Evolutionary conservation across 2,329 filamentous ascomycete genomes (phyloP).

Genomic region (Claviceps digitariae): DNA sequence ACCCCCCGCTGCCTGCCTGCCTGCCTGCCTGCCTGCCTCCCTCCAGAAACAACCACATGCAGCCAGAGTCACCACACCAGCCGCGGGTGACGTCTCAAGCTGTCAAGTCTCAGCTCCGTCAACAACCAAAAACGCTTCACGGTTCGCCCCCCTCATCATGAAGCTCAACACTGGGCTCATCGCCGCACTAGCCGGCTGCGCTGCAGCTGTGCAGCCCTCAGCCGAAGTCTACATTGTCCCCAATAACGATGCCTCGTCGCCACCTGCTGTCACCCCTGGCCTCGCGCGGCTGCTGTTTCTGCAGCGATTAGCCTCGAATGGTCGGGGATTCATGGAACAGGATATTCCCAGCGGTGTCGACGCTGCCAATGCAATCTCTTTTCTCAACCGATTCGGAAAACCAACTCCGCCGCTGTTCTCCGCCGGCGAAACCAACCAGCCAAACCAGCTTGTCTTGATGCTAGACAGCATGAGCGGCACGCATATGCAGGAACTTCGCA

Average conservation of each 20-base stretch:
- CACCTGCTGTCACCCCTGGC: constrained; percentile 34
- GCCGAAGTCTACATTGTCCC: constrained; percentile 43
- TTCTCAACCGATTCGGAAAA: constrained; percentile 49
- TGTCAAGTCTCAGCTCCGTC: constrained; percentile 7
- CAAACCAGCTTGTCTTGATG: constrained; percentile 44
- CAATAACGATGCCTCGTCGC: constrained; percentile 15
- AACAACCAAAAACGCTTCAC: constrained; percentile 20
- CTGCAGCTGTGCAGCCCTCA: constrained; percentile 24
- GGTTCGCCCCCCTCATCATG: constrained; percentile 21
- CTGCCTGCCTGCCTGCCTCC: neutral
- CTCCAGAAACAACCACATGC: neutral
- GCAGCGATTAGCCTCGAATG: constrained; percentile 36
- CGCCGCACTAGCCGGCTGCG: constrained; percentile 24
- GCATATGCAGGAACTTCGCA: constrained; percentile 31
- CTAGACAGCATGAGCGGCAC: constrained; percentile 40
- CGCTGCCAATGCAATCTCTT: constrained; percentile 34
- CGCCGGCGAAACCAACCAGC: constrained; percentile 16
- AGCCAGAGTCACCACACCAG: neutral
- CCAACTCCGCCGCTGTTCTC: constrained; percentile 36
- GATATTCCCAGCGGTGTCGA: constrained; percentile 29
- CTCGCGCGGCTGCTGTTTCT: constrained; percentile 45
- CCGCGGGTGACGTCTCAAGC: constrained; percentile 18
- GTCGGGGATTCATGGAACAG: constrained; percentile 33
- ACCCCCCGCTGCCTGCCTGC: neutral
- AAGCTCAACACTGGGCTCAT: constrained; percentile 28